Percentiles rank a stretch among this genome's conserved stretches.
These are phyloP conservation scores for Saccharum hybrid DNA, from an alignment of 202 grass and related monocot genomes.

Conservation along the genomic window DNA sequence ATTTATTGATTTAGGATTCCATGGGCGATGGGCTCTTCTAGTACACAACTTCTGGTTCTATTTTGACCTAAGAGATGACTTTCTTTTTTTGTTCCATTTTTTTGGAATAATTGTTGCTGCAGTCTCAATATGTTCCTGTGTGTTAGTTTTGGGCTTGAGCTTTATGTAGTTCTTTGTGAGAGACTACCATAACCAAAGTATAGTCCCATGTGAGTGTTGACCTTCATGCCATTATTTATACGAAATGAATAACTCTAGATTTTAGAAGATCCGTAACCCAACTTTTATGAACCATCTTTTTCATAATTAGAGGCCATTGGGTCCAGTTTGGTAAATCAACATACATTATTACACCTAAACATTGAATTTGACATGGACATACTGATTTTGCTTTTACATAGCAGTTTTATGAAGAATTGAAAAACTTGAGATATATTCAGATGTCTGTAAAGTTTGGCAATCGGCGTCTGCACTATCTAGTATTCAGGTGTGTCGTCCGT, in stretches of 20 bases:
- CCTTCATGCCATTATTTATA: neutral
- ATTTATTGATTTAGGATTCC: neutral
- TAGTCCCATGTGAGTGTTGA: neutral
- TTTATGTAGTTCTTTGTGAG: neutral
- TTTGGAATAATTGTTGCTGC: conserved; percentile 2
- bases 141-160: conserved; percentile 25
- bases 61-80: conserved; percentile 12
- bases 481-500: neutral
- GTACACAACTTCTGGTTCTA: conserved; percentile 4
- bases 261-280: neutral
- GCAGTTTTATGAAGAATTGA: neutral
- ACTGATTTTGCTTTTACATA: conserved; percentile 22
- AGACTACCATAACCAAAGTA: neutral
- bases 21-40: neutral
- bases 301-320: neutral
- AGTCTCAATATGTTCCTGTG: neutral
- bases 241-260: neutral
- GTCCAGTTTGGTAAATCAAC: conserved; percentile 8
- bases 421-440: conserved; percentile 10
- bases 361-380: conserved; percentile 23
- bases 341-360: conserved; percentile 6
- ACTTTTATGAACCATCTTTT: conserved; percentile 4
- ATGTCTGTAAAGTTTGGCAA: neutral
- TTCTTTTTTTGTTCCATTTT: neutral
- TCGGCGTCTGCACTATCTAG: neutral